These are phyloP conservation scores for Heliamphora exappendiculata DNA, from an alignment of 148 eudicot species.

Conservation along the genomic window DNA sequence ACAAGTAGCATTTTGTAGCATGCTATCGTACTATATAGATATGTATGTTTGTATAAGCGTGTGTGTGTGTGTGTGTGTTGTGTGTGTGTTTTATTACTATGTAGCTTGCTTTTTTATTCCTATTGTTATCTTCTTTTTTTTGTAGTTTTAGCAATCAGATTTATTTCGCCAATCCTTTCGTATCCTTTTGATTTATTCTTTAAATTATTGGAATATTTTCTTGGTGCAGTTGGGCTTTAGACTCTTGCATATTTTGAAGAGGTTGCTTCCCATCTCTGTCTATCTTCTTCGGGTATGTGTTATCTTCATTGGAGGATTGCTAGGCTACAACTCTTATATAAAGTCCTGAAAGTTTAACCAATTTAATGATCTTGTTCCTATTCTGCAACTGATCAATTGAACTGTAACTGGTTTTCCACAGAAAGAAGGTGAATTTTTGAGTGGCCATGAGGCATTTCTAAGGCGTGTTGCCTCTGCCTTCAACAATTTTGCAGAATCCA, in stretches of 20 bases:
- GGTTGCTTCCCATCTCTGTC: constrained; percentile 88
- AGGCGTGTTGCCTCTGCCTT: constrained; percentile 76
- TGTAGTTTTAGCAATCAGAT: not conserved
- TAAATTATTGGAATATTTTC: not conserved
- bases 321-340: not conserved
- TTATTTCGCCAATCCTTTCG: not conserved
- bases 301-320: constrained; percentile 9
- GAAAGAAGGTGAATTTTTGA: constrained; percentile 91
- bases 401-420: constrained; percentile 24
- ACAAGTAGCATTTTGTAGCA: not conserved
- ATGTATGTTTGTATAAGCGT: too few relatives aligned
- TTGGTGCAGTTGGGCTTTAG: constrained; percentile 70
- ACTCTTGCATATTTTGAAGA: constrained; percentile 85
- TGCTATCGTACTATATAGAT: not conserved
- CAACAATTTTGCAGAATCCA: constrained; percentile 86
- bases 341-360: not conserved
- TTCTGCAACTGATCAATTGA: not conserved
- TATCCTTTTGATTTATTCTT: not conserved
- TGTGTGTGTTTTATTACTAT: not conserved
- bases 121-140: not conserved
- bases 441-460: constrained; percentile 79
- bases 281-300: constrained; percentile 72
- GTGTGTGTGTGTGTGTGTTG: not conserved
- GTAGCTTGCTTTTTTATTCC: not conserved
- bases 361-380: not conserved